Evolutionary conservation across 495 filamentous ascomycete genomes (phyloP).

Genomic region (Annulohypoxylon stygium): DNA sequence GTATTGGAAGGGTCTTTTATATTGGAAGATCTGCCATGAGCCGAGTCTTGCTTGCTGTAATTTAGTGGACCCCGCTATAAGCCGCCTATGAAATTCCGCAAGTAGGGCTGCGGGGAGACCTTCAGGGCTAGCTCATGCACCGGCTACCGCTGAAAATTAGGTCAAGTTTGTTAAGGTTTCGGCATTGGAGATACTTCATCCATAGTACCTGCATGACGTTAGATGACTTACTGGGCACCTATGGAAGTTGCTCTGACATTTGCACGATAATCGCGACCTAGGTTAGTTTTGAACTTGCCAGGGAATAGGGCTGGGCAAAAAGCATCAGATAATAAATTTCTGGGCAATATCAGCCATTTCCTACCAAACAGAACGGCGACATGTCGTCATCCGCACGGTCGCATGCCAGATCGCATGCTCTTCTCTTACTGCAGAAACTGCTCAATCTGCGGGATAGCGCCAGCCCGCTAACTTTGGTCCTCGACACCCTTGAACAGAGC

Average conservation of each 20-base stretch:
- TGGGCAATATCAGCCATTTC: neutral
- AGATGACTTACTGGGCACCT: neutral
- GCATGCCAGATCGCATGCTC: constrained; percentile 85
- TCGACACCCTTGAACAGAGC: constrained; percentile 88
- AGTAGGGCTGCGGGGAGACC: constrained; percentile 40
- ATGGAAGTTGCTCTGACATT: neutral
- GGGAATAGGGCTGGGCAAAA: neutral
- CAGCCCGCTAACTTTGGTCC: constrained; percentile 86
- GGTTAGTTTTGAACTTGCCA: neutral
- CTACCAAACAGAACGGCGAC: neutral
- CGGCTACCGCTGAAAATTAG: neutral
- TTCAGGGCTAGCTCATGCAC: constrained; percentile 16
- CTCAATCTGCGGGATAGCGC: constrained; percentile 81
- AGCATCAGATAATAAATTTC: neutral
- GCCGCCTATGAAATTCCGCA: constrained; percentile 29
- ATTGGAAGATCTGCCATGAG: constrained; percentile 32
- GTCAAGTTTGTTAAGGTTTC: constrained; percentile 1
- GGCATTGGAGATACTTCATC: constrained; percentile 26
- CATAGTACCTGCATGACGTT: constrained; percentile 24
- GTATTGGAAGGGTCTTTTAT: constrained; percentile 4
- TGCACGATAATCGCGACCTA: neutral
- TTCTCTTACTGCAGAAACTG: constrained; percentile 87
- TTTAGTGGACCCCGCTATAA: constrained; percentile 33
- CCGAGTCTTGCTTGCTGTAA: constrained; percentile 14
- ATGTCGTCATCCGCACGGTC: constrained; percentile 68